These are phyloP conservation scores for Hypoxylon crocopeplum DNA, from an alignment of 495 filamentous ascomycete species.

Conservation along the genomic window DNA sequence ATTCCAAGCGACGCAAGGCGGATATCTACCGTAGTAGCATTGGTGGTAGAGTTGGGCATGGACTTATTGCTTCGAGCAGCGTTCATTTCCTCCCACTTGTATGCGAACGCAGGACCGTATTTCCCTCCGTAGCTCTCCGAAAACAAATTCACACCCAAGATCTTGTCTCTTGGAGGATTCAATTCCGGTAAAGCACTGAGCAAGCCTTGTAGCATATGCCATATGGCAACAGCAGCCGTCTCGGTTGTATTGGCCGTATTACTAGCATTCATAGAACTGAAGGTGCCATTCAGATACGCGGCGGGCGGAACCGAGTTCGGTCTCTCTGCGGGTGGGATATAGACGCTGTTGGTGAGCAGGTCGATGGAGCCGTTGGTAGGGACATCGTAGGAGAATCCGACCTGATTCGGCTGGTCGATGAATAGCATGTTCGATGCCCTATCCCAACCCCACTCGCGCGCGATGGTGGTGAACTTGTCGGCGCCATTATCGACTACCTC, in stretches of 20 bases:
- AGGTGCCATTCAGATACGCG: conserved; percentile 66
- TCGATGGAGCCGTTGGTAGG: conserved; percentile 59
- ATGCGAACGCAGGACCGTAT: conserved; percentile 68
- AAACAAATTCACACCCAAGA: conserved; percentile 66
- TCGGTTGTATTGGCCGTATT: conserved; percentile 70
- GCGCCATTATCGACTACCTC: conserved; percentile 55
- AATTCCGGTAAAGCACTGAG: conserved; percentile 71
- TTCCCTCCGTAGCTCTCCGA: conserved; percentile 70
- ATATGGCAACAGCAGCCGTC: conserved; percentile 67
- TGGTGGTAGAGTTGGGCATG: conserved; percentile 50
- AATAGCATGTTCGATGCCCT: conserved; percentile 77
- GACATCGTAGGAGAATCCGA: conserved; percentile 63
- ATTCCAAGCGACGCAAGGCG: conserved; percentile 64
- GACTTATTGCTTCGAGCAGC: conserved; percentile 55
- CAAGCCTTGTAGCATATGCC: conserved; percentile 75
- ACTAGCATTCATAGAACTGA: conserved; percentile 58
- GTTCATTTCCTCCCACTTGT: conserved; percentile 69
- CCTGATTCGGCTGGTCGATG: conserved; percentile 69
- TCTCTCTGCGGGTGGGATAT: conserved; percentile 40
- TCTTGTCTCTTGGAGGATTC: conserved; percentile 50
- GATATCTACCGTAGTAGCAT: conserved; percentile 47
- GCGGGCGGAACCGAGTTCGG: conserved; percentile 41
- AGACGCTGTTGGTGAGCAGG: conserved; percentile 42
- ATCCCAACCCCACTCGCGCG: conserved; percentile 68
- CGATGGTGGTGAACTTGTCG: conserved; percentile 54